Evolutionary conservation across 805 yeast genomes (phyloP).

Genomic region (Saturnispora sanitii): DNA sequence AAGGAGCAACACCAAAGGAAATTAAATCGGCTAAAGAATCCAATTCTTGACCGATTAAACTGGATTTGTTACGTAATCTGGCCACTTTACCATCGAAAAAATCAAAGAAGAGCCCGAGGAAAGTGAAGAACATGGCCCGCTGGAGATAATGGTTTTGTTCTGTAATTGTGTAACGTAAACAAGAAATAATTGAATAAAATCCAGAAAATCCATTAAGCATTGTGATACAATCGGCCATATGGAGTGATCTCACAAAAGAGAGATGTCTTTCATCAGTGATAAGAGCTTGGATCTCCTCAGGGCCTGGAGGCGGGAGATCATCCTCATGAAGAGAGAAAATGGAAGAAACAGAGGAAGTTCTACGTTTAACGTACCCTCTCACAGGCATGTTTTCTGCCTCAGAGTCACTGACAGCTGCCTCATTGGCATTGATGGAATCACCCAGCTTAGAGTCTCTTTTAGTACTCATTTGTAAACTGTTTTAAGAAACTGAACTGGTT

Average conservation of each 20-base stretch:
- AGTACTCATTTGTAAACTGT: too few species aligned
- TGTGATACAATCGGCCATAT: constrained; percentile 94
- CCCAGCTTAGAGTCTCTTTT: too few species aligned
- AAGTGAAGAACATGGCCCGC: constrained; percentile 79
- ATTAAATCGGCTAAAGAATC: constrained; percentile 94
- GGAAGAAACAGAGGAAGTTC: constrained; percentile 29
- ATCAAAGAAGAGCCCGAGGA: constrained; percentile 90
- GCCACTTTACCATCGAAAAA: constrained; percentile 97
- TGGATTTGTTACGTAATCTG: constrained; percentile 80
- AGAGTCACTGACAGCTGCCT: constrained; percentile 20
- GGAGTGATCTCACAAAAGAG: constrained; percentile 76
- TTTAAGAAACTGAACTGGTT: too few species aligned
- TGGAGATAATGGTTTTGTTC: constrained; percentile 62
- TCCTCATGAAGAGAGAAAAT: constrained; percentile 44
- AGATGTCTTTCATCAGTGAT: constrained; percentile 79
- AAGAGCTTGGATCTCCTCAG: constrained; percentile 66
- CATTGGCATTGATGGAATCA: not conserved
- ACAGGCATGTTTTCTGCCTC: constrained; percentile 14
- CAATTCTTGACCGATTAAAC: constrained; percentile 93
- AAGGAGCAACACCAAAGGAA: constrained; percentile 94
- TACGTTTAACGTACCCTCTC: constrained; percentile 18
- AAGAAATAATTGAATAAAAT: constrained; percentile 79
- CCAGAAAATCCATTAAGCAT: constrained; percentile 91
- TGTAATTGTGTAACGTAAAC: constrained; percentile 70
- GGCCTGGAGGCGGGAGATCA: constrained; percentile 69